Evolutionary conservation across 1,139 yeast genomes (phyloP).

Genomic region (Casaregolazyma lundiana): DNA sequence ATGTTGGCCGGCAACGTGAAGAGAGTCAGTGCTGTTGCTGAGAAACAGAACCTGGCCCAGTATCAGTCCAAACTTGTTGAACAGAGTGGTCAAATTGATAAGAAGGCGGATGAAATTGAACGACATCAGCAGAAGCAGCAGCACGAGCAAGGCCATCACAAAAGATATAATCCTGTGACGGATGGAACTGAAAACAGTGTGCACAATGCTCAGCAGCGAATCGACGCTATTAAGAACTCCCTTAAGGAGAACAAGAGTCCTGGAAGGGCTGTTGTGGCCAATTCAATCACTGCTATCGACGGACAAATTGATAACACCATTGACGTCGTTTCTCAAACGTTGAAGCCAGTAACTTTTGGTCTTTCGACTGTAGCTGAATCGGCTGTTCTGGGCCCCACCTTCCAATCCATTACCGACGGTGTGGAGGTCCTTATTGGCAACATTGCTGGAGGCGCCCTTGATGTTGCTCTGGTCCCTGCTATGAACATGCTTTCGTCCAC

Average conservation of each 20-base stretch:
- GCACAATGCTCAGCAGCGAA: conserved; percentile 23
- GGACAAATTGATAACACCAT: conserved; percentile 33
- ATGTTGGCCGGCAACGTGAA: conserved; percentile 16
- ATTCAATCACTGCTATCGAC: conserved; percentile 31
- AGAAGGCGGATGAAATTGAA: conserved; percentile 5
- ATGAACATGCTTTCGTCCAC: conserved; percentile 21
- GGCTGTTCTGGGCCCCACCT: conserved; percentile 29
- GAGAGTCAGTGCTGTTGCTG: conserved; percentile 12
- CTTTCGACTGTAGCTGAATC: conserved; percentile 23
- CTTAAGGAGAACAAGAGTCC: conserved; percentile 23
- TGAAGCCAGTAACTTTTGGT: conserved; percentile 28
- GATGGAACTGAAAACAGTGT: conserved; percentile 3
- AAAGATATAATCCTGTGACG: background rate
- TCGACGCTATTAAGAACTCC: conserved; percentile 20
- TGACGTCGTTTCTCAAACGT: conserved; percentile 24
- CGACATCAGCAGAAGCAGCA: conserved; percentile 3
- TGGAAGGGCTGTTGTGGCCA: conserved; percentile 24
- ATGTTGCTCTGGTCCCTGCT: conserved; percentile 21
- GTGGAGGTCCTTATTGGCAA: conserved; percentile 31
- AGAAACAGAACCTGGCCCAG: conserved; percentile 5
- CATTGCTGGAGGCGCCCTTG: conserved; percentile 26
- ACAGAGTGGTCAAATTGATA: conserved; percentile 11
- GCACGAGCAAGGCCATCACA: background rate
- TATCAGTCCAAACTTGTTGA: conserved; percentile 11
- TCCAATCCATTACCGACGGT: conserved; percentile 32